Evolutionary conservation across 495 filamentous ascomycete genomes (phyloP).

Genomic region (Jackrogersella minutella): DNA sequence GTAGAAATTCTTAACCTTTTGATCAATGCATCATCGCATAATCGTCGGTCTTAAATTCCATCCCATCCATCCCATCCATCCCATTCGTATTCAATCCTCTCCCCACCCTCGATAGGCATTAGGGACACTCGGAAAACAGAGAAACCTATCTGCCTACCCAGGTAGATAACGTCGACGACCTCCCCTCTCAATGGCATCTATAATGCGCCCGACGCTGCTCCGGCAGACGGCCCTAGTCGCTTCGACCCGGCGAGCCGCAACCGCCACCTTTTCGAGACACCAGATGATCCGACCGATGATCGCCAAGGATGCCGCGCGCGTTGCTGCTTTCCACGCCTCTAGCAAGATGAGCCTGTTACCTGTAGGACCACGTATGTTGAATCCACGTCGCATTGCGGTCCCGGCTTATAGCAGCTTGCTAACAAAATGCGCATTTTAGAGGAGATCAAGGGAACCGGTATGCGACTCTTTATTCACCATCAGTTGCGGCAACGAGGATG

Average conservation of each 20-base stretch:
- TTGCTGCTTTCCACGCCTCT: conserved; percentile 78
- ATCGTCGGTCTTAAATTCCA: conserved; percentile 4
- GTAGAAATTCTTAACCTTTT: conserved; percentile 5
- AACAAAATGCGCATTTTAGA: conserved; percentile 61
- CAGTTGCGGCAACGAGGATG: conserved; percentile 9
- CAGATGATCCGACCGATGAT: conserved; percentile 45
- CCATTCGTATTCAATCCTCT: background rate
- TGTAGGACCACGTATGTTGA: conserved; percentile 68
- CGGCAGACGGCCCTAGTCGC: conserved; percentile 55
- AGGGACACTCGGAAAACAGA: conserved; percentile 7
- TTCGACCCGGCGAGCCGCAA: conserved; percentile 45
- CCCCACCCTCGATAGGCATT: conserved; percentile 5
- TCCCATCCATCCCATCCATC: background rate
- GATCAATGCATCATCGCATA: conserved; percentile 26
- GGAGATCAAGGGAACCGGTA: conserved; percentile 80
- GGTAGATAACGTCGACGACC: background rate
- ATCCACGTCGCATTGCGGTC: conserved; percentile 22
- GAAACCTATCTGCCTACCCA: background rate
- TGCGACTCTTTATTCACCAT: conserved; percentile 37
- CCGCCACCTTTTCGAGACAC: conserved; percentile 39
- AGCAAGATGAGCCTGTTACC: conserved; percentile 72
- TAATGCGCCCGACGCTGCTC: conserved; percentile 62
- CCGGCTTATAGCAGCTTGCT: conserved; percentile 45
- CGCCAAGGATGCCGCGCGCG: conserved; percentile 47
- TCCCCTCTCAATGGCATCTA: conserved; percentile 58